Evolutionary conservation across 345 rosid genomes (phyloP).

Genomic region (Boechera stricta): DNA sequence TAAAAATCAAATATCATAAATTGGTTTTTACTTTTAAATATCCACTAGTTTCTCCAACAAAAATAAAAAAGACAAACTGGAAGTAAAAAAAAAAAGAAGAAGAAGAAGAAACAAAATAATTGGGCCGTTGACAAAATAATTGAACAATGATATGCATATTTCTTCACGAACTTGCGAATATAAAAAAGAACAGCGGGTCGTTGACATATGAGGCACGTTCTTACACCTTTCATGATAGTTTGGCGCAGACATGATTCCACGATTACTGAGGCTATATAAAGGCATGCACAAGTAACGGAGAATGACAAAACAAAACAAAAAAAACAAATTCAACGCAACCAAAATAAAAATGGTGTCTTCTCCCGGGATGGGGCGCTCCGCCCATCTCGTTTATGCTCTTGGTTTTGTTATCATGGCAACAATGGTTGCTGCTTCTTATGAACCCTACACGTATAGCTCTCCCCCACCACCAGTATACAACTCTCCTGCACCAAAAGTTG

Average conservation of each 20-base stretch:
- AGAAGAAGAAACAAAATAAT: neutral
- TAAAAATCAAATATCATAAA: neutral
- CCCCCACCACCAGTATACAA: slow-evolving; percentile 24
- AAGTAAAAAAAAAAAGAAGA: neutral
- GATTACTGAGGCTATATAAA: slow-evolving; percentile 34
- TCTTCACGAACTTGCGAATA: slow-evolving; percentile 29
- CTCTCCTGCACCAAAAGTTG: slow-evolving; percentile 5
- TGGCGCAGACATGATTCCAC: slow-evolving; percentile 29
- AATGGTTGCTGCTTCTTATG: slow-evolving; percentile 43
- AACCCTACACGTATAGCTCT: slow-evolving; percentile 32
- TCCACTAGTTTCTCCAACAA: neutral
- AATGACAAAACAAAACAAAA: slow-evolving; percentile 25
- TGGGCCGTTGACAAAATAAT: slow-evolving; percentile 35
- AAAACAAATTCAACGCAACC: slow-evolving; percentile 15
- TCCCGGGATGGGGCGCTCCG: slow-evolving; percentile 42
- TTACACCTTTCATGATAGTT: slow-evolving; percentile 34
- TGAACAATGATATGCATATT: slow-evolving; percentile 39
- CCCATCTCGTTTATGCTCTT: slow-evolving; percentile 42
- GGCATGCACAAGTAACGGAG: slow-evolving; percentile 15
- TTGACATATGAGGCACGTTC: slow-evolving; percentile 43
- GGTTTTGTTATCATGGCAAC: slow-evolving; percentile 36
- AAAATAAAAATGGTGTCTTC: slow-evolving; percentile 35
- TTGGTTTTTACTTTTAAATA: neutral
- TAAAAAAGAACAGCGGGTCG: slow-evolving; percentile 11
- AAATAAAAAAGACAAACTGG: neutral